phyloP scores from a whole-genome alignment of 116 monocot genomes.

The Posidonia oceanica region DNA sequence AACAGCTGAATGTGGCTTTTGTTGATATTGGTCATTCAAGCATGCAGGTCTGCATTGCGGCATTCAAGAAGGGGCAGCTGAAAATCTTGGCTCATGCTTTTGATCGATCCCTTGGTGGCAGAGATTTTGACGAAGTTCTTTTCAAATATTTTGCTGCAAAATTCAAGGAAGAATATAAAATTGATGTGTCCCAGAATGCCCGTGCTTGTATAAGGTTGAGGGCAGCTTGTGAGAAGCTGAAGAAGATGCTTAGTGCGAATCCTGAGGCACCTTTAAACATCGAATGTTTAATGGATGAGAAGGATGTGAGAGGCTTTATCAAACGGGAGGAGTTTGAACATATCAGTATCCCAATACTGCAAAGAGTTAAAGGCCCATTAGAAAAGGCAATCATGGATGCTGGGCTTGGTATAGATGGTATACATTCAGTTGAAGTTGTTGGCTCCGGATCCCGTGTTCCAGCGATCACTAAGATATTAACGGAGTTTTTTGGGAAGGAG shows the following conservation, averaged over 20 bases:
- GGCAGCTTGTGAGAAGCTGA: constrained; percentile 71
- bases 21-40: constrained; percentile 82
- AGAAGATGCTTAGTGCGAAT: constrained; percentile 85
- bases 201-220: constrained; percentile 62
- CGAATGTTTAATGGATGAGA: constrained; percentile 94
- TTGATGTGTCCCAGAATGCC: constrained; percentile 66
- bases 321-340: constrained; percentile 80
- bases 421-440: constrained; percentile 78
- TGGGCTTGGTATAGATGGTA: constrained; percentile 37
- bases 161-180: constrained; percentile 75
- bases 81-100: constrained; percentile 64
- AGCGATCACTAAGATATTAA: constrained; percentile 61
- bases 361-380: constrained; percentile 59
- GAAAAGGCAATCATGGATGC: constrained; percentile 61
- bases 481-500: constrained; percentile 66
- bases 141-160: constrained; percentile 64
- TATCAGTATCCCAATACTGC: constrained; percentile 55
- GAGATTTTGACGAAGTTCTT: constrained; percentile 83
- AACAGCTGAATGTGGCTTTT: constrained; percentile 64
- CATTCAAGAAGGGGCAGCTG: constrained; percentile 74
- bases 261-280: constrained; percentile 76
- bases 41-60: constrained; percentile 88
- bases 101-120: constrained; percentile 70
- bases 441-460: constrained; percentile 87
- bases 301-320: constrained; percentile 70